phyloP scores from a whole-genome alignment of 2,329 filamentous ascomycete species.

The Penicillium sp. region DNA sequence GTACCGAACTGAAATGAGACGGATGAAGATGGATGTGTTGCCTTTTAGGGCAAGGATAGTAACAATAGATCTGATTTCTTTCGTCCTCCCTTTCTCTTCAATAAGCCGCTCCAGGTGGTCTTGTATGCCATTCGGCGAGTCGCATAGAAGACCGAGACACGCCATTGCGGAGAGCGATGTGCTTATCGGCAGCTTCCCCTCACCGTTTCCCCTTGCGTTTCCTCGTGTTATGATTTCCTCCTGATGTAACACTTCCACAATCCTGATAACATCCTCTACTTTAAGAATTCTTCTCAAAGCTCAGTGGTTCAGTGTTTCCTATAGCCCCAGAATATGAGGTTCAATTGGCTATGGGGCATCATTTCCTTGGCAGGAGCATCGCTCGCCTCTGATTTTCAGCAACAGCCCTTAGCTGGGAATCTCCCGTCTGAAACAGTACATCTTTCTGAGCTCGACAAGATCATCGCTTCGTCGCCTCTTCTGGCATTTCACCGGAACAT shows the following conservation, averaged over 20 bases:
- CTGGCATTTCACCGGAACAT: neutral
- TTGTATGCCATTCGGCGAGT: neutral
- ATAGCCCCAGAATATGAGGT: neutral
- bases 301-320: neutral
- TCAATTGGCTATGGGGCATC: neutral
- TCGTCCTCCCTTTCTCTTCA: neutral
- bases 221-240: neutral
- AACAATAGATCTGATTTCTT: no score
- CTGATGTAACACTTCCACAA: neutral
- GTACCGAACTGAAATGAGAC: neutral
- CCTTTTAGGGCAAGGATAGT: no score
- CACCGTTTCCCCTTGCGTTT: conserved; percentile 12
- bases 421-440: neutral
- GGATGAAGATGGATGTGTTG: neutral
- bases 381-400: neutral
- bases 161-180: conserved; percentile 6
- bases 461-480: neutral
- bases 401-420: neutral
- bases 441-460: neutral
- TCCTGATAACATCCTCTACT: neutral
- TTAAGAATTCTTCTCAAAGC: no score
- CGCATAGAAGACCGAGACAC: neutral
- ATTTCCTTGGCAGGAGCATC: neutral
- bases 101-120: neutral
- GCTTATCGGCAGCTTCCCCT: conserved; percentile 2